Percentiles rank a stretch among this genome's conserved stretches.
These are phyloP conservation scores for Arabidopsis suecica DNA, from an alignment of 345 rosid species.

Conservation along the genomic window DNA sequence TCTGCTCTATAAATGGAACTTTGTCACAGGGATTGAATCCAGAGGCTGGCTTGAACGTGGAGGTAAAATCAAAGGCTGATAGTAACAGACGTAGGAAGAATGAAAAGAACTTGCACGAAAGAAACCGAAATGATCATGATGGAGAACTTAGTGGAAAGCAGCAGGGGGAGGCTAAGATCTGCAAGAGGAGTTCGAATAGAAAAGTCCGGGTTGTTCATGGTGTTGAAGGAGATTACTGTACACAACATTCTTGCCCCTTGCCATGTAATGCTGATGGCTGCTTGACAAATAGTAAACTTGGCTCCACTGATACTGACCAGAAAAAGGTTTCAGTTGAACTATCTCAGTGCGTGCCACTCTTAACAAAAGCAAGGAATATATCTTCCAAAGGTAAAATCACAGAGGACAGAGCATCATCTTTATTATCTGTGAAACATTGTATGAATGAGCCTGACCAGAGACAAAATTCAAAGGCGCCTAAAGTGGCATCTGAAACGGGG, in stretches of 20 bases:
- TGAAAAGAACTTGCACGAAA: constrained; percentile 45
- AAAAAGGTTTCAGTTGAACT: constrained; percentile 44
- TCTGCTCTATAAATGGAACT: constrained; percentile 37
- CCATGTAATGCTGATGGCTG: constrained; percentile 50
- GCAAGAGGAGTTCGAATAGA: constrained; percentile 50
- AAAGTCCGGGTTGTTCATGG: constrained; percentile 42
- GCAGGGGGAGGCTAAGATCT: constrained; percentile 43
- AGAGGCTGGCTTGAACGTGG: constrained; percentile 40
- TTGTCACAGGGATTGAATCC: constrained; percentile 41
- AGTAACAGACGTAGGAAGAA: constrained; percentile 42
- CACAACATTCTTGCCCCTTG: constrained; percentile 54
- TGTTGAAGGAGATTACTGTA: constrained; percentile 39
- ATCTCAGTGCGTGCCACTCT: constrained; percentile 47
- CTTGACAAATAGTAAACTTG: constrained; percentile 41
- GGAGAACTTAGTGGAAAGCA: constrained; percentile 41
- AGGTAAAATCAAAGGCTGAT: constrained; percentile 44
- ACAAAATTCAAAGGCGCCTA: constrained; percentile 46
- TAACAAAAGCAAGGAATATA: constrained; percentile 43
- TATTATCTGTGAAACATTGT: constrained; percentile 20
- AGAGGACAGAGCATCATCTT: constrained; percentile 47
- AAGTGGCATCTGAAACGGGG: constrained; percentile 55
- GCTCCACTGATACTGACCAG: constrained; percentile 39
- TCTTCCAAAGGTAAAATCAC: constrained; percentile 44
- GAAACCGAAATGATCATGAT: constrained; percentile 33
- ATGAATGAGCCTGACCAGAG: constrained; percentile 44